Percentiles rank a stretch among this genome's conserved stretches.
phyloP scores from a whole-genome alignment of 129 eudicot genomes.

The Calendula officinalis region DNA sequence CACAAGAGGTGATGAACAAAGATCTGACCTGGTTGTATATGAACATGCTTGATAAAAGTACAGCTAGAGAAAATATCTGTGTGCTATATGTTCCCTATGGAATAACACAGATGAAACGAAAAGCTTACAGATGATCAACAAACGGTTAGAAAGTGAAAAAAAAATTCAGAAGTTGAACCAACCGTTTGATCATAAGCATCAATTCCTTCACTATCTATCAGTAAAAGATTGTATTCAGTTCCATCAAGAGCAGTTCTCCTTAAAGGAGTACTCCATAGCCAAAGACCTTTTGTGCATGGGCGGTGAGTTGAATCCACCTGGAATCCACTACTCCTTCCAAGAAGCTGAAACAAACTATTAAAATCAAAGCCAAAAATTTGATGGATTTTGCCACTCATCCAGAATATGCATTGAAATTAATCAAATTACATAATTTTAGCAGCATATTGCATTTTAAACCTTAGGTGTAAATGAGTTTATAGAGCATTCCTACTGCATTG shows the following conservation, averaged over 20 bases:
- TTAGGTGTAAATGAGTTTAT: background rate
- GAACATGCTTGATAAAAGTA: constrained; percentile 97
- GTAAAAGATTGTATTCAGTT: constrained; percentile 90
- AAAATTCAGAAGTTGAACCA: constrained; percentile 23
- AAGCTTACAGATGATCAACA: constrained; percentile 8
- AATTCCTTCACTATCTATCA: constrained; percentile 94
- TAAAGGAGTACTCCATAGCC: constrained; percentile 98
- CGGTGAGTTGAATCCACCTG: constrained; percentile 96
- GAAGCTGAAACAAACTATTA: constrained; percentile 54
- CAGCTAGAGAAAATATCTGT: constrained; percentile 95
- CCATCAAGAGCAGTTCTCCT: constrained; percentile 97
- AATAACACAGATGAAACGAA: background rate
- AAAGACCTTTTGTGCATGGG: constrained; percentile 99
- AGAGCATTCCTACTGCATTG: background rate
- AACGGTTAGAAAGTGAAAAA: background rate
- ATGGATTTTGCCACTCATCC: background rate
- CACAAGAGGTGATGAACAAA: background rate
- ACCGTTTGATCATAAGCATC: constrained; percentile 99
- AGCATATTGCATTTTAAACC: background rate
- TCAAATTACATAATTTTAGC: constrained; percentile 16
- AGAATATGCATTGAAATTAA: background rate
- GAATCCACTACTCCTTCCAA: constrained; percentile 95
- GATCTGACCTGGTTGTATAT: constrained; percentile 80
- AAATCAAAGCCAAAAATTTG: constrained; percentile 3
- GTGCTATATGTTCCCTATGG: constrained; percentile 96